Base-by-base conservation (phyloP, 176 grass and related monocot genomes). In the Ensete glaucum region DNA sequence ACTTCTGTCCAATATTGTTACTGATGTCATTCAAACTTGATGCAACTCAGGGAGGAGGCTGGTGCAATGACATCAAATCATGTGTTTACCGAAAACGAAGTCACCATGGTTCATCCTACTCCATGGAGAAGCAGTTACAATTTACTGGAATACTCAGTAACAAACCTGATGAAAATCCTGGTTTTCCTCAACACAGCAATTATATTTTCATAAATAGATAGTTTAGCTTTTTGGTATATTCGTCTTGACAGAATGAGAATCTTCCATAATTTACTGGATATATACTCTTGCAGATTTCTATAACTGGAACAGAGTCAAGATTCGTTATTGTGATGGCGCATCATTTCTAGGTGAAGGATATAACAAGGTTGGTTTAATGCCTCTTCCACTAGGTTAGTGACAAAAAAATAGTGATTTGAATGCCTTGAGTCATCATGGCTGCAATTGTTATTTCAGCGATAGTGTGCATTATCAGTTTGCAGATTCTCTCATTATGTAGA, bases 221-320 rank as follows among this genome's bases (percentile, higher is more conserved):
- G 34, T 29, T 53, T 53, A 24, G 49, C 21, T 29, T 57, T 27
- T 51, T 74, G 14, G 51, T 26, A 0, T 57, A 57, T 48, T 22
- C 59, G 58, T 29, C 2, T 66, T 23, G 6, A 54, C 57, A 20
- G 17, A 53, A 62, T 13, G 54, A 55, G 19, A 8, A 20, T 13
- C 21, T 16, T 43, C 23, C 75, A 54, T 74, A 53, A 13, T 25
- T 60, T 81, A 16, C 22, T 53, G 9, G 15, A 19, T 53, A 49
- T 78, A 15, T 71, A 1, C 71, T 8, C 56, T 78, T 25, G 13
- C 75, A 99, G 96, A 99, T 67, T 99, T 99, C 81, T 95, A 95
- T 67, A 99, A 91, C 81, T 99, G 96, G 96, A 99, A 99, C 50
- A 85, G 91, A 86, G 96, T 91, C 59, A 99, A 99, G 62, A 83